Conservation (phyloP, 768 basidiomycete genomes). For the Agrocybe pediades region DNA sequence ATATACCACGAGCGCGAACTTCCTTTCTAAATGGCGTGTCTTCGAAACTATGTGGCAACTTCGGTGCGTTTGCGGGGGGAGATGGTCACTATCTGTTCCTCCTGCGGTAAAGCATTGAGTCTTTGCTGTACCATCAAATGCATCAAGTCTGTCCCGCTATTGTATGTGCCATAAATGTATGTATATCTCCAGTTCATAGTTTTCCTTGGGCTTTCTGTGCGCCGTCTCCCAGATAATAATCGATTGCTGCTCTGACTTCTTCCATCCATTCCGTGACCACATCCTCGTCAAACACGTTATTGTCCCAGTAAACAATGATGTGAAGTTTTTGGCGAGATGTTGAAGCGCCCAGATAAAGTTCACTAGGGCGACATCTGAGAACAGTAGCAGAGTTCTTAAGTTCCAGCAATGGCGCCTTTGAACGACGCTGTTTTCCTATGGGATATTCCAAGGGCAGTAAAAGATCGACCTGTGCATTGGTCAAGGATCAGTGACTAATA, state of each 20-base stretch:
- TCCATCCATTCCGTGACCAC: slow-evolving; percentile 48
- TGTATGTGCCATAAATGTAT: too few relatives aligned
- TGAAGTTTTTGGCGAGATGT: slow-evolving; percentile 32
- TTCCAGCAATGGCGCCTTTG: slow-evolving; percentile 15
- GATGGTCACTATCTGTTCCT: slow-evolving; percentile 41
- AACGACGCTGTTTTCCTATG: slow-evolving; percentile 12
- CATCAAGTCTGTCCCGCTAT: too few relatives aligned
- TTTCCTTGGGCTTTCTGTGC: not conserved
- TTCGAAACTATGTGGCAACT: slow-evolving; percentile 67
- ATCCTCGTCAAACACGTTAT: slow-evolving; percentile 43
- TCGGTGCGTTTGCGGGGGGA: slow-evolving; percentile 73
- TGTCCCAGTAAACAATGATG: slow-evolving; percentile 42
- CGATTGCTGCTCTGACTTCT: slow-evolving; percentile 38
- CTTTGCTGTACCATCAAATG: slow-evolving; percentile 1
- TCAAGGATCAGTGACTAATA: not conserved
- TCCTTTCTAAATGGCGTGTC: slow-evolving; percentile 47
- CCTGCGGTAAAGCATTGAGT: not conserved
- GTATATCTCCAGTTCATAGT: slow-evolving; percentile 2
- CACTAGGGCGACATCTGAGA: slow-evolving; percentile 45
- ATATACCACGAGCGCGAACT: slow-evolving; percentile 24
- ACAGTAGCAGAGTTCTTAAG: slow-evolving; percentile 16
- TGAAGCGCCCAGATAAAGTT: slow-evolving; percentile 48
- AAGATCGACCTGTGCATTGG: slow-evolving; percentile 29
- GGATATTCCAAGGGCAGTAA: slow-evolving; percentile 39
- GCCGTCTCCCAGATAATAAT: slow-evolving; percentile 30